Conservation (phyloP, 805 yeast species). For the Schizosaccharomyces osmophilus region DNA sequence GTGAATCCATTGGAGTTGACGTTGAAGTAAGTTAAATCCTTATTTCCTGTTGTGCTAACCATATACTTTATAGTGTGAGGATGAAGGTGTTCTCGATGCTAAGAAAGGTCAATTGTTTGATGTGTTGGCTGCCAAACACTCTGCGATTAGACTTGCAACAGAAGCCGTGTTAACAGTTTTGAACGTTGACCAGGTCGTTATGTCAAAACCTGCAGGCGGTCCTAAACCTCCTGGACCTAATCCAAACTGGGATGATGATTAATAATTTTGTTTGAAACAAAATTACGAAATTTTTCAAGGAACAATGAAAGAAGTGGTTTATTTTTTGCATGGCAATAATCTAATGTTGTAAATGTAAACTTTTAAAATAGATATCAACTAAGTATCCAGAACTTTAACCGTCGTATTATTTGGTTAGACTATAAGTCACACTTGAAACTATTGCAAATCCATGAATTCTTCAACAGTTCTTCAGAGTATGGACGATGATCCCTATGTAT, state of each 20-base stretch:
- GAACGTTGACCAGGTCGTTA: constrained; percentile 87
- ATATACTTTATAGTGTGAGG: constrained; percentile 3
- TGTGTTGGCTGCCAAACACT: constrained; percentile 51
- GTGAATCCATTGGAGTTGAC: constrained; percentile 34
- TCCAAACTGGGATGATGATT: constrained; percentile 86
- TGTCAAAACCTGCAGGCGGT: constrained; percentile 98
- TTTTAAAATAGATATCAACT: no score
- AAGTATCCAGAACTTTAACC: no score
- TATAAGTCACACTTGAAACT: no score
- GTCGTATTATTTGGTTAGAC: no score
- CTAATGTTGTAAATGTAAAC: no score
- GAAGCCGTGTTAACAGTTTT: constrained; percentile 82
- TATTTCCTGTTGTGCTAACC: neutral
- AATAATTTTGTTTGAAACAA: constrained; percentile 17
- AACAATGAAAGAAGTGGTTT: no score
- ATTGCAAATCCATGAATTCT: no score
- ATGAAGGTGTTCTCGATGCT: constrained; percentile 35
- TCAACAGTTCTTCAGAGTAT: no score
- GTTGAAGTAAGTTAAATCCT: constrained; percentile 34
- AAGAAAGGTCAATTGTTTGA: constrained; percentile 49
- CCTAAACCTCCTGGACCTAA: constrained; percentile 74
- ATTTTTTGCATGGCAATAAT: no score
- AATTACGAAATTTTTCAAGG: no score
- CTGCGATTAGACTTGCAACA: constrained; percentile 80
- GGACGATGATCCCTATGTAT: no score